Percentiles rank a stretch among this genome's conserved stretches.
Evolutionary conservation across 148 eudicot species (phyloP).

Genomic region (Silene latifolia): DNA sequence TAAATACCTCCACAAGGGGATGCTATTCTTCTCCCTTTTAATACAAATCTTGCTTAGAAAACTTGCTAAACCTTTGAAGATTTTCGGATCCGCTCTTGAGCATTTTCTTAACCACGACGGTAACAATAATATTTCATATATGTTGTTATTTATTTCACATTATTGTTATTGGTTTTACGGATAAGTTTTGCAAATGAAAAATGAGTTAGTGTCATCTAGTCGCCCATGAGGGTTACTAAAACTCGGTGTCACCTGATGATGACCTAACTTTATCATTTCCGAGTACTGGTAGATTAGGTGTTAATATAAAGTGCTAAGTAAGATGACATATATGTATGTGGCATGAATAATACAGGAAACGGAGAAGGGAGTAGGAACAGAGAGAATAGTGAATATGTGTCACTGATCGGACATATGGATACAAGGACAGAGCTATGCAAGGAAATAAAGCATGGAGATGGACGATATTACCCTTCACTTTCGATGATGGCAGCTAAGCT

Average conservation of each 20-base stretch:
- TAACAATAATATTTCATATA: not conserved
- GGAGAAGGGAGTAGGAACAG: not conserved
- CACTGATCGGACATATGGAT: slow-evolving; percentile 28
- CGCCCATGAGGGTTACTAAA: too few species aligned
- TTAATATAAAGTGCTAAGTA: not conserved
- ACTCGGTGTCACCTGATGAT: too few species aligned
- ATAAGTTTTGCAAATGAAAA: too few species aligned
- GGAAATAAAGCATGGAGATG: slow-evolving; percentile 35
- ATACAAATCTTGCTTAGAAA: slow-evolving; percentile 5
- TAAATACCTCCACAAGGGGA: slow-evolving; percentile 7
- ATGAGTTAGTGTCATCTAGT: too few species aligned
- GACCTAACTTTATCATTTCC: too few species aligned
- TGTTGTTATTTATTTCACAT: too few species aligned
- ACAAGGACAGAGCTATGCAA: slow-evolving; percentile 34
- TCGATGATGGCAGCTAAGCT: slow-evolving; percentile 60
- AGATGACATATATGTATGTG: not conserved
- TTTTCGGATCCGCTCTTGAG: slow-evolving; percentile 12
- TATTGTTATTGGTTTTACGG: too few species aligned
- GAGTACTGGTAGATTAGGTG: too few species aligned
- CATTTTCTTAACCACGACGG: slow-evolving; percentile 5
- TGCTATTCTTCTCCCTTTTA: slow-evolving; percentile 6
- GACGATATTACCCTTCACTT: slow-evolving; percentile 38
- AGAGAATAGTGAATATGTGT: not conserved
- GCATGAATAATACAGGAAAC: slow-evolving; percentile 1
- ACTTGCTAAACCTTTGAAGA: slow-evolving; percentile 22